These are phyloP conservation scores for Physcomitrellopsis africana DNA, from an alignment of 225 moss, liverwort and hornwort genomes.

Conservation along the genomic window DNA sequence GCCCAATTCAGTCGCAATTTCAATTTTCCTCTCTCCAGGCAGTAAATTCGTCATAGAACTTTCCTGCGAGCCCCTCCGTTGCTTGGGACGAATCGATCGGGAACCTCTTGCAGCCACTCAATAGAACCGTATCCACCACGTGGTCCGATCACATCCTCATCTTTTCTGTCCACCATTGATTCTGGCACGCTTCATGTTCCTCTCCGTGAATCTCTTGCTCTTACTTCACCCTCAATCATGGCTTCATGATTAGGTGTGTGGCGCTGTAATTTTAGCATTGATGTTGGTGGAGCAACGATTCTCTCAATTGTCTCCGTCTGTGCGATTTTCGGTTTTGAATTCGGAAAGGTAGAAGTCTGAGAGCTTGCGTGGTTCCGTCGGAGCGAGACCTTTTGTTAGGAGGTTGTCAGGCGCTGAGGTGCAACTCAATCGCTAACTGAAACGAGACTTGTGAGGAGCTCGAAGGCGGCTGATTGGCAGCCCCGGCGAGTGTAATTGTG, in stretches of 20 bases:
- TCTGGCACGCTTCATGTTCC: too few species aligned
- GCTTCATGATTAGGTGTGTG: neutral
- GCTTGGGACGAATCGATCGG: neutral
- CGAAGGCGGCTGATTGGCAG: too few species aligned
- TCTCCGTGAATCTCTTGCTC: too few species aligned
- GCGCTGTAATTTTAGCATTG: neutral
- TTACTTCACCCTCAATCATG: neutral
- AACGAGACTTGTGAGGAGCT: too few species aligned
- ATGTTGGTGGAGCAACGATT: neutral
- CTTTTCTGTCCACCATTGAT: too few species aligned
- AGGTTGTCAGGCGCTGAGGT: conserved; percentile 22
- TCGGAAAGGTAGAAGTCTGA: neutral
- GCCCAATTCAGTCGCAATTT: too few species aligned
- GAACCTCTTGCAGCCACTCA: too few species aligned
- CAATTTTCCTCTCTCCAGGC: too few species aligned
- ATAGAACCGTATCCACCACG: too few species aligned
- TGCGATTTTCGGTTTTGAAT: neutral
- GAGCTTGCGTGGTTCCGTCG: conserved; percentile 6
- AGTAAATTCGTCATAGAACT: neutral
- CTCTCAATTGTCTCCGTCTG: neutral
- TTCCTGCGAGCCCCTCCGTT: too few species aligned
- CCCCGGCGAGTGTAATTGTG: conserved; percentile 16
- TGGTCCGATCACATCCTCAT: too few species aligned
- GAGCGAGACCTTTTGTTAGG: conserved; percentile 23
- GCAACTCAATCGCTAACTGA: too few species aligned